Conservation (phyloP, 2,329 filamentous ascomycete species). For the Fusarium pseudocircinatum region DNA sequence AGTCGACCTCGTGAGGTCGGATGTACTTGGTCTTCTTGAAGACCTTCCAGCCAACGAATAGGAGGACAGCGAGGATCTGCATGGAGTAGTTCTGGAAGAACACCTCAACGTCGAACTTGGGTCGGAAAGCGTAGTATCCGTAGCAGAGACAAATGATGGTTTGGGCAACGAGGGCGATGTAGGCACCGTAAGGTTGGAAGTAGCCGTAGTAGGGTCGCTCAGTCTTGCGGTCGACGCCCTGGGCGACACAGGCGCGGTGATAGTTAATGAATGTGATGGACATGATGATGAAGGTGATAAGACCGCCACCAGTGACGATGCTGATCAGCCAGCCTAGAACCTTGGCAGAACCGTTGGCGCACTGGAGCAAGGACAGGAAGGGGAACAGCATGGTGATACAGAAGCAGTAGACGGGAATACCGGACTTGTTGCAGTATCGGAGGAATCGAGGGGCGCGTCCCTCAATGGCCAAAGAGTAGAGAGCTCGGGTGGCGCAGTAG, state of each 20-base stretch:
- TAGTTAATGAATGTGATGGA: constrained; percentile 57
- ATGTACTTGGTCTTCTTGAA: constrained; percentile 66
- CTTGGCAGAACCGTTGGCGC: constrained; percentile 56
- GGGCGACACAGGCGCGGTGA: constrained; percentile 62
- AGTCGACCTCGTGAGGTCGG: constrained; percentile 62
- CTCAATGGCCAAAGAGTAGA: constrained; percentile 60
- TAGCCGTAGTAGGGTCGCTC: constrained; percentile 67
- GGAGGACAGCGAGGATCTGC: constrained; percentile 61
- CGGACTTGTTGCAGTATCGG: constrained; percentile 65
- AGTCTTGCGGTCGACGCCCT: constrained; percentile 59
- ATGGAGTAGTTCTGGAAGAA: constrained; percentile 66
- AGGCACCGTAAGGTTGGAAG: constrained; percentile 50
- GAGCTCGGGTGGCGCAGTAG: constrained; percentile 59
- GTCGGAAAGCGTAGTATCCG: constrained; percentile 62
- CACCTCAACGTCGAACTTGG: constrained; percentile 56
- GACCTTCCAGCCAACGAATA: constrained; percentile 70
- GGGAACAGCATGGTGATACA: constrained; percentile 61
- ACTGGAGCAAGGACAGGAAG: constrained; percentile 61
- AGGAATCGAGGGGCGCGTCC: constrained; percentile 62
- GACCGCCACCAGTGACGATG: constrained; percentile 63
- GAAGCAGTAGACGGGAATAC: constrained; percentile 69
- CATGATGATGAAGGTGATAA: constrained; percentile 69
- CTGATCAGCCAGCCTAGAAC: constrained; percentile 63
- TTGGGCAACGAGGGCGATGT: constrained; percentile 54
- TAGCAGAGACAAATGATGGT: constrained; percentile 57